A percentile compares a stretch with the other conserved stretches of the same genome.
Conservation (phyloP, 1,284 basidiomycete genomes). For the Fomitopsis schrenkii region DNA sequence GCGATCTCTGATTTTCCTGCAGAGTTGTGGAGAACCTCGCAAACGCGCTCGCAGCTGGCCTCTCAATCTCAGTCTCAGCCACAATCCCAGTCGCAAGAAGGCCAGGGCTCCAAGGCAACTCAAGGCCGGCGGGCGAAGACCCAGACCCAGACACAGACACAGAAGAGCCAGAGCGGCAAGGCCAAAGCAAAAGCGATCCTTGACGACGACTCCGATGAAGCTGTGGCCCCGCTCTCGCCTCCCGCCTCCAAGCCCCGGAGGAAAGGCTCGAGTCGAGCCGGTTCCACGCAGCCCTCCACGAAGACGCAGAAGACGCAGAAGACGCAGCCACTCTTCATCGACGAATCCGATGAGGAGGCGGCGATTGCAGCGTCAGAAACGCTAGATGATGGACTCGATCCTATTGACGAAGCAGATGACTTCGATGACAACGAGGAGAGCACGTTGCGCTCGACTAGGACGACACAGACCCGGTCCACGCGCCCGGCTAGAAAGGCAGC, state of each 20-base stretch:
- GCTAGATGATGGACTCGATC: slow-evolving; percentile 2
- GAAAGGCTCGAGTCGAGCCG: slow-evolving; percentile 1
- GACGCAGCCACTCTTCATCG: slow-evolving; percentile 23
- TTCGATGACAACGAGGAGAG: slow-evolving; percentile 5
- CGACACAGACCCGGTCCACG: slow-evolving; percentile 7
- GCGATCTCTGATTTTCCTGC: not conserved
- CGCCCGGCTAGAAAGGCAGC: slow-evolving; percentile 1
- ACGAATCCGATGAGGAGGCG: slow-evolving; percentile 16
- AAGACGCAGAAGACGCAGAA: slow-evolving; percentile 13
- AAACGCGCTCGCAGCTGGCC: slow-evolving; percentile 19
- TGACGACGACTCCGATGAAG: slow-evolving; percentile 34
- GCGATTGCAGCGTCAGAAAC: slow-evolving; percentile 6
- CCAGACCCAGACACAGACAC: slow-evolving; percentile 2
- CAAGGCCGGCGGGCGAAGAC: slow-evolving; percentile 7
- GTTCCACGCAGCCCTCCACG: slow-evolving; percentile 4
- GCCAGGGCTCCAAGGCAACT: not conserved
- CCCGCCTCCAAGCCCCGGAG: not conserved
- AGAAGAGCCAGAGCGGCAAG: slow-evolving; percentile 7
- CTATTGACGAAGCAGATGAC: slow-evolving; percentile 4
- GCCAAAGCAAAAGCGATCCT: slow-evolving; percentile 7
- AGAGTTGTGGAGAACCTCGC: slow-evolving; percentile 52
- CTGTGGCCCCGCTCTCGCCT: slow-evolving; percentile 7
- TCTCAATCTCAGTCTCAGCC: slow-evolving; percentile 8
- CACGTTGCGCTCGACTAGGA: slow-evolving; percentile 10
- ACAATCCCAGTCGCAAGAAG: not conserved